Conservation (phyloP, 2,329 filamentous ascomycete genomes). For the Huntiella abstrusa region DNA sequence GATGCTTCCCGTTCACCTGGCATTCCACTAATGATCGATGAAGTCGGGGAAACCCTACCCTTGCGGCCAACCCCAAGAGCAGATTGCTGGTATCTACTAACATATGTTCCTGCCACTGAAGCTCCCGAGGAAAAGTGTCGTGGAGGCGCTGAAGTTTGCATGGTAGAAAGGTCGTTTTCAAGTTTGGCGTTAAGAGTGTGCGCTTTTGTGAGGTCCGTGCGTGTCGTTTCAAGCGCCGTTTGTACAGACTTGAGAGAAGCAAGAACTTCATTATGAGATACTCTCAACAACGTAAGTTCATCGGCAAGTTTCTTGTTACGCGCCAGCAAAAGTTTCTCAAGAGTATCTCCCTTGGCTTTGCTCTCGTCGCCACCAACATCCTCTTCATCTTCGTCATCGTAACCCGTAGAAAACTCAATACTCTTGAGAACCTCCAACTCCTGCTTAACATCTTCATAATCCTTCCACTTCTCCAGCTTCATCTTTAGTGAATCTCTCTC, state of each 20-base stretch:
- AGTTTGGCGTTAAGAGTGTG: slow-evolving; percentile 72
- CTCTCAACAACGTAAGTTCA: slow-evolving; percentile 77
- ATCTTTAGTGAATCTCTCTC: slow-evolving; percentile 64
- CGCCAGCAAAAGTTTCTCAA: slow-evolving; percentile 79
- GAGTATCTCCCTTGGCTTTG: slow-evolving; percentile 50
- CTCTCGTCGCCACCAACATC: slow-evolving; percentile 17
- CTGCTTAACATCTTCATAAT: slow-evolving; percentile 92
- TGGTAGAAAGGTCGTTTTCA: slow-evolving; percentile 73
- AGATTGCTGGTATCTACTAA: slow-evolving; percentile 55
- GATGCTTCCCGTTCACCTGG: slow-evolving; percentile 39
- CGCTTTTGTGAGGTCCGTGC: slow-evolving; percentile 69
- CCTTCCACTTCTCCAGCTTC: slow-evolving; percentile 74
- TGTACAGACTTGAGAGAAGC: slow-evolving; percentile 60
- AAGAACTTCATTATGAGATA: slow-evolving; percentile 86
- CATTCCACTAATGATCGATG: slow-evolving; percentile 86
- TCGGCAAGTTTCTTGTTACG: slow-evolving; percentile 94
- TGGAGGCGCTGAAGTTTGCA: slow-evolving; percentile 72
- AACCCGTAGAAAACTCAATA: slow-evolving; percentile 86
- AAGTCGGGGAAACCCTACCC: slow-evolving; percentile 67
- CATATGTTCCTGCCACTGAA: slow-evolving; percentile 83
- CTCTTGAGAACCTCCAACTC: slow-evolving; percentile 94
- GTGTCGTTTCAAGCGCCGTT: slow-evolving; percentile 65
- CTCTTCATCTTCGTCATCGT: slow-evolving; percentile 41
- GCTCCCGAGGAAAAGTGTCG: slow-evolving; percentile 64
- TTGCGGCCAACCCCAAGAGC: slow-evolving; percentile 42